Evolutionary conservation across 2,329 filamentous ascomycete genomes (phyloP).

Genomic region (Xylariaceae sp.): DNA sequence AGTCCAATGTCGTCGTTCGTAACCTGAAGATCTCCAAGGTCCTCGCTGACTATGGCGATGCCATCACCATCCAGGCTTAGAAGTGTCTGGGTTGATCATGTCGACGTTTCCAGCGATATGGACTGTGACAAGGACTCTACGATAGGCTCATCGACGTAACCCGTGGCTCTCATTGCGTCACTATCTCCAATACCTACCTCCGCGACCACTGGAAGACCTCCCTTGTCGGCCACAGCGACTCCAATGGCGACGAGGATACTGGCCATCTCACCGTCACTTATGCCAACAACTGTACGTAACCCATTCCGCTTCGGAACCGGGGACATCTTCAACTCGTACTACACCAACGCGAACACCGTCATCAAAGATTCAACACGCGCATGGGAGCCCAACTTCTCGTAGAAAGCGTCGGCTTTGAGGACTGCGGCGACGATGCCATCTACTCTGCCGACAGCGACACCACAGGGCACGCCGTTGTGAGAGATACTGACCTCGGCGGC

Average conservation of each 20-base stretch:
- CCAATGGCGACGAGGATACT: conserved; percentile 58
- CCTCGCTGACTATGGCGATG: conserved; percentile 53
- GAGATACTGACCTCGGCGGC: conserved; percentile 43
- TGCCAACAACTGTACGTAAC: conserved; percentile 56
- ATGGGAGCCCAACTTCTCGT: conserved; percentile 47
- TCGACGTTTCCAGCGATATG: conserved; percentile 57
- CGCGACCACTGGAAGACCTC: conserved; percentile 46
- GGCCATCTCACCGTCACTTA: conserved; percentile 62
- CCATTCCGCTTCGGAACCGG: conserved; percentile 55
- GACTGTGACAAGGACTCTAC: conserved; percentile 64
- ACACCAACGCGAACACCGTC: conserved; percentile 37
- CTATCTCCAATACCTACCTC: conserved; percentile 41
- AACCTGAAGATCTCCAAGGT: conserved; percentile 59
- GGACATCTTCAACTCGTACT: conserved; percentile 45
- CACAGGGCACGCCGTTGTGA: conserved; percentile 40
- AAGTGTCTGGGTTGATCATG: conserved; percentile 66
- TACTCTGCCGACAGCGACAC: conserved; percentile 37
- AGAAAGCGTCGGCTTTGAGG: conserved; percentile 41
- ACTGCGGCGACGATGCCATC: conserved; percentile 26
- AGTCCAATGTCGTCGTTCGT: conserved; percentile 57
- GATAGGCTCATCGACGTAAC: conserved; percentile 63
- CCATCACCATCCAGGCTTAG: conserved; percentile 54
- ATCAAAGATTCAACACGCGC: conserved; percentile 51
- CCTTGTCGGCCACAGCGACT: conserved; percentile 51
- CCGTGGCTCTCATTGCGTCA: conserved; percentile 60